A percentile compares a stretch with the other conserved stretches of the same genome.
Evolutionary conservation across 73 alveolate genomes (phyloP).

Genomic region (Paramecium primaurelia): DNA sequence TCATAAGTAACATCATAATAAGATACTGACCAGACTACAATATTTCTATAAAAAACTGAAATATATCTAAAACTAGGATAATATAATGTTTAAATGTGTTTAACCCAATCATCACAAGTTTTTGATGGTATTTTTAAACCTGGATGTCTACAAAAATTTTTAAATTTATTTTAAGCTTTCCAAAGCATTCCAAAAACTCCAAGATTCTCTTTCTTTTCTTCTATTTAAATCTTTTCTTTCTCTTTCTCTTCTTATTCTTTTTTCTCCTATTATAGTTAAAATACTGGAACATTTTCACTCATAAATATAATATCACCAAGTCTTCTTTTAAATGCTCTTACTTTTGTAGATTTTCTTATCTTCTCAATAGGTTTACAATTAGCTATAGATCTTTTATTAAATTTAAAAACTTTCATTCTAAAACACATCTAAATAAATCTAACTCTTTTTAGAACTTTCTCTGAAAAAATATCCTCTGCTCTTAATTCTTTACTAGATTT

Average conservation of each 20-base stretch:
- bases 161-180: background rate
- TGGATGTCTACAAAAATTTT: background rate
- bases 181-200: constrained; percentile 21
- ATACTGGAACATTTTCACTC: constrained; percentile 19
- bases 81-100: background rate
- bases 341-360: background rate
- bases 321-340: background rate
- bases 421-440: constrained; percentile 30
- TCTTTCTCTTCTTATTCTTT: background rate
- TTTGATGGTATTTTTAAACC: background rate
- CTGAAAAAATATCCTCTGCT: constrained; percentile 24
- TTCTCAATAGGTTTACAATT: background rate
- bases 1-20: constrained; percentile 23
- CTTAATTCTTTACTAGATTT: background rate
- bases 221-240: background rate
- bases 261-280: background rate
- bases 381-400: background rate
- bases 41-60: background rate
- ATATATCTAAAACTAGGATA: constrained; percentile 18
- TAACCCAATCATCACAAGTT: constrained; percentile 16
- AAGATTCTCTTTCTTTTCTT: background rate
- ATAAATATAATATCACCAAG: background rate
- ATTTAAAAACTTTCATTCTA: constrained; percentile 13
- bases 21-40: constrained; percentile 8
- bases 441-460: background rate